Evolutionary conservation across 2,329 filamentous ascomycete genomes (phyloP), one percentile per base, ranked within the genome.

Genomic region (Monosporascus ibericus): DNA sequence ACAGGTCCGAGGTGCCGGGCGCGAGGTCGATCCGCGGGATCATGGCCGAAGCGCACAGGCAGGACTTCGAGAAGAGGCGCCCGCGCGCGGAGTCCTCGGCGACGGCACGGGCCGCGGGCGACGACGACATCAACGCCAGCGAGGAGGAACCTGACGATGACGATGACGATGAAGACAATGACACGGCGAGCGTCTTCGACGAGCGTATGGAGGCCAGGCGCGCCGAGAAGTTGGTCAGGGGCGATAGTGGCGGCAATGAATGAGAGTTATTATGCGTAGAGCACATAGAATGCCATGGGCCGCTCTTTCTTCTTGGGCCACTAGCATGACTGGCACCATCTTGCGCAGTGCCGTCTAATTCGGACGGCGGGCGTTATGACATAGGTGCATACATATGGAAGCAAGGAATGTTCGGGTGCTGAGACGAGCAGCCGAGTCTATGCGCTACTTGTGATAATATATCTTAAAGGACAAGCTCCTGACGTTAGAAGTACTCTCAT

Each of bases 61-160:
- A 95, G 68, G 92, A 97, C 71, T 97, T 96, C 67, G 88, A 95
- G 71, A 87, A 94, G 67, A 79, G 82, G 56, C 78, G 75, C 27
- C 76, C 77, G 3, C 63, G 61, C 6, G 30, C 30, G 9, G 30
- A 34, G 30, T 34, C 30, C 14, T 34, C 30, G 9, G 65, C 70
- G 17, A 14, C 22, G 42, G n/a, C 42, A 7, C 2, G n/a, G 42
- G 42, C 22, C 22, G 42, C 24, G 11, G 24, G 25, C 20, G 42
- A 46, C 11, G 22, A 46, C 4, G 42, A 46, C 9, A 22, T 22
- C 22, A 17, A 30, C 14, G 42, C n/a, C 20, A 22, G 20, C 5
- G 42, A 46, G 2, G 42, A 46, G 22, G 42, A 27, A 27, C 39
- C 18, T 2, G 65, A 62, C 17, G 62, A 63, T 8, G 65, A 62